Conservation (phyloP, 2,329 filamentous ascomycete genomes). For the Fusarium marasasianum region DNA sequence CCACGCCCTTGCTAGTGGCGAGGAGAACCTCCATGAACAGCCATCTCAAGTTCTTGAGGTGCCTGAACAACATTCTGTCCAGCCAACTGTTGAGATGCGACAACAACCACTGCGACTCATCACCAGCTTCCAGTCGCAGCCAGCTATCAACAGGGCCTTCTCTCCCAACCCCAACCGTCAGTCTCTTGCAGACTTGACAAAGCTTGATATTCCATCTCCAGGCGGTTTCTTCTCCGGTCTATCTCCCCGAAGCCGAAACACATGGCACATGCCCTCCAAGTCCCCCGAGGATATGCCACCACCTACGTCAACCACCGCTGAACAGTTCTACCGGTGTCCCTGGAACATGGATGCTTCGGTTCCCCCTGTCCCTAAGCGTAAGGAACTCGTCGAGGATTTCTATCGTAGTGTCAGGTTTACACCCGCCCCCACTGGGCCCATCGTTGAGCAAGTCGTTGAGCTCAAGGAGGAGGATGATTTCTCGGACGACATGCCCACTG, state of each 20-base stretch:
- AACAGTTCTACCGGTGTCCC: slow-evolving; percentile 88
- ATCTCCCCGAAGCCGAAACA: slow-evolving; percentile 77
- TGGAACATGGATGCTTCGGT: slow-evolving; percentile 66
- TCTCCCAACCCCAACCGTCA: slow-evolving; percentile 54
- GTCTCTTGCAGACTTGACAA: slow-evolving; percentile 77
- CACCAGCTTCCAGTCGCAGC: slow-evolving; percentile 50
- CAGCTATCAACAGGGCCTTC: slow-evolving; percentile 29
- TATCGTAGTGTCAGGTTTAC: slow-evolving; percentile 51
- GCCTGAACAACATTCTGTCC: slow-evolving; percentile 39
- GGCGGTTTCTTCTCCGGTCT: slow-evolving; percentile 91
- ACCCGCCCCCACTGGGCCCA: slow-evolving; percentile 50
- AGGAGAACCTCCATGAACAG: slow-evolving; percentile 70
- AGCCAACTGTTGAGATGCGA: slow-evolving; percentile 55
- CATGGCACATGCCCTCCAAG: slow-evolving; percentile 75
- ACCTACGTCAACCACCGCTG: slow-evolving; percentile 89
- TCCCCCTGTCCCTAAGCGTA: slow-evolving; percentile 49
- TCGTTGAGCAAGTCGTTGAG: slow-evolving; percentile 74
- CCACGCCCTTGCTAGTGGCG: slow-evolving; percentile 72
- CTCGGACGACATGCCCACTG: slow-evolving; percentile 73
- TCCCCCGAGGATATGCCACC: slow-evolving; percentile 65
- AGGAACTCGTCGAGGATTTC: slow-evolving; percentile 52
- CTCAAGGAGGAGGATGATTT: slow-evolving; percentile 58
- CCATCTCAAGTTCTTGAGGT: slow-evolving; percentile 56
- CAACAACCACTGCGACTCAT: slow-evolving; percentile 62
- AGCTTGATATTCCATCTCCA: slow-evolving; percentile 88